Percentiles rank a stretch among this genome's conserved stretches.
Conservation (phyloP, 805 yeast species). For the Ogataea methylovora region DNA sequence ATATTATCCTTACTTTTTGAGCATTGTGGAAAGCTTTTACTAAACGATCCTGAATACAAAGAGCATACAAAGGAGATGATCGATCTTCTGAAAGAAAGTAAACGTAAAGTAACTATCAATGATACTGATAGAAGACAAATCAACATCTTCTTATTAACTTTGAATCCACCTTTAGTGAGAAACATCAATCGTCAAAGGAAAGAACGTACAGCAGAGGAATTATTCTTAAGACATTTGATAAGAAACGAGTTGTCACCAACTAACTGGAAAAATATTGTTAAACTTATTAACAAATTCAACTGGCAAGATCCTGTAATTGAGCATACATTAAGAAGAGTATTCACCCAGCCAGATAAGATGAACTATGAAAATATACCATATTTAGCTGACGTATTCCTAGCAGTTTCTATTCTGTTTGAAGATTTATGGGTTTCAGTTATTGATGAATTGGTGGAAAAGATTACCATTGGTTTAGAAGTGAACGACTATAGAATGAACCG, state of each 20-base stretch:
- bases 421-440: constrained; percentile 38
- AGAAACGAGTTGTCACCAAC: constrained; percentile 39
- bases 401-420: constrained; percentile 26
- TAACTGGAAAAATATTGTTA: constrained; percentile 27
- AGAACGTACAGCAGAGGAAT: constrained; percentile 33
- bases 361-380: constrained; percentile 46
- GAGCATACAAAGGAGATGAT: constrained; percentile 60
- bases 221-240: constrained; percentile 42
- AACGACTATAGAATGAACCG: constrained; percentile 55
- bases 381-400: constrained; percentile 41
- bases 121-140: constrained; percentile 52
- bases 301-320: constrained; percentile 33
- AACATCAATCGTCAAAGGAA: constrained; percentile 18
- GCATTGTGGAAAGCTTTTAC: constrained; percentile 58
- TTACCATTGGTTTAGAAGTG: constrained; percentile 57
- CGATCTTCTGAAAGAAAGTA: constrained; percentile 41
- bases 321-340: constrained; percentile 28
- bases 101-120: constrained; percentile 40
- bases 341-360: constrained; percentile 54
- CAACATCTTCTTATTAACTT: constrained; percentile 42
- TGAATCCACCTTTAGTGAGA: constrained; percentile 48
- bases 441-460: constrained; percentile 60
- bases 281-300: constrained; percentile 36
- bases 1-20: constrained; percentile 66
- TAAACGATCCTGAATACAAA: constrained; percentile 48